These are phyloP conservation scores for Collybia nuda DNA, from an alignment of 768 basidiomycete species.

Conservation along the genomic window DNA sequence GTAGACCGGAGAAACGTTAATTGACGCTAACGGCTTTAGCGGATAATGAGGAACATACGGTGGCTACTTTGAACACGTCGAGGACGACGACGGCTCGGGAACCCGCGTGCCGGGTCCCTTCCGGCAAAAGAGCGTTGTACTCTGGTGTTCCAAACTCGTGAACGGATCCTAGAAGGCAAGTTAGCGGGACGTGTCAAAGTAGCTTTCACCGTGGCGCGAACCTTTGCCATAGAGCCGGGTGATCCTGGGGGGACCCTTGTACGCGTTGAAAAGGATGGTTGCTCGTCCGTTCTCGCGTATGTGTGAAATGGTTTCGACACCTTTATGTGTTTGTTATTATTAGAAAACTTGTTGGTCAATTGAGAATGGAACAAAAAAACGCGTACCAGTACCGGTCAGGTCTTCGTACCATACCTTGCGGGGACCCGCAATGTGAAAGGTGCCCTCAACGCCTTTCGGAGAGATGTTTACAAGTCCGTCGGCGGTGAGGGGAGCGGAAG, in stretches of 20 bases:
- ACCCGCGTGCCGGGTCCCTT: slow-evolving; percentile 48
- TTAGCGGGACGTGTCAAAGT: slow-evolving; percentile 5
- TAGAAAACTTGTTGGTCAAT: too few species aligned
- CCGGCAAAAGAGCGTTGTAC: slow-evolving; percentile 52
- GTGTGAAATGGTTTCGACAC: slow-evolving; percentile 45
- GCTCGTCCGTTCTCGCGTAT: slow-evolving; percentile 63
- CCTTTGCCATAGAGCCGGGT: slow-evolving; percentile 61
- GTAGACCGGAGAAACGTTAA: slow-evolving; percentile 1
- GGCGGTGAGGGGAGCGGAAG: slow-evolving; percentile 55
- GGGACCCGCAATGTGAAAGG: slow-evolving; percentile 57
- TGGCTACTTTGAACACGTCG: slow-evolving; percentile 58
- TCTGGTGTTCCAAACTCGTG: slow-evolving; percentile 65
- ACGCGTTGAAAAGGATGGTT: slow-evolving; percentile 62
- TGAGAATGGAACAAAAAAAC: too few species aligned
- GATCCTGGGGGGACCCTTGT: slow-evolving; percentile 60
- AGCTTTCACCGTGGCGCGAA: slow-evolving; percentile 20
- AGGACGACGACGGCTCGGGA: slow-evolving; percentile 62
- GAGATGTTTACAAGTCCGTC: slow-evolving; percentile 69
- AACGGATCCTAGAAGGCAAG: slow-evolving; percentile 42
- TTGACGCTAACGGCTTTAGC: neutral
- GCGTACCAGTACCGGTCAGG: slow-evolving; percentile 61
- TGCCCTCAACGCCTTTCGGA: slow-evolving; percentile 60
- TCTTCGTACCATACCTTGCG: slow-evolving; percentile 74
- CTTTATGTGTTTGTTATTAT: too few species aligned
- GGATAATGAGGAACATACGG: slow-evolving; percentile 27